A percentile compares a stretch with the other conserved stretches of the same genome.
Conservation (phyloP, 148 eudicot genomes). For the Linanthus parryae region DNA sequence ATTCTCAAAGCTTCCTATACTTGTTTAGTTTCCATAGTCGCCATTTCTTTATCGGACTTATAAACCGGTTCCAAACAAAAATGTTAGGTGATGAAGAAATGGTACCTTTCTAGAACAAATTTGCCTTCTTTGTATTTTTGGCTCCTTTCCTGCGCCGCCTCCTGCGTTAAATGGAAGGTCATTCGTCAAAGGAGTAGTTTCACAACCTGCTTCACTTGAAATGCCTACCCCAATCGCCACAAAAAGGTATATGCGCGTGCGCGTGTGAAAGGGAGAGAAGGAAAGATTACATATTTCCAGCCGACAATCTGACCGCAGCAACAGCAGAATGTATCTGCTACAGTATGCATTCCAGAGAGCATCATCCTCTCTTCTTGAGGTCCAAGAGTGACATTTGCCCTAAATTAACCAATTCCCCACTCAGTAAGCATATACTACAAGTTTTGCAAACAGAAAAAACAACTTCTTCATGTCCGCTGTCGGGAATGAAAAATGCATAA, state of each 20-base stretch:
- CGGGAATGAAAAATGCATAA: background rate
- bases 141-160: slow-evolving; percentile 60
- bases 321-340: slow-evolving; percentile 80
- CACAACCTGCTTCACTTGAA: background rate
- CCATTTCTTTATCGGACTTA: too few species aligned
- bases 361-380: slow-evolving; percentile 61
- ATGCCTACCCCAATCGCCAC: background rate
- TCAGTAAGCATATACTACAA: background rate
- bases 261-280: background rate
- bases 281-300: slow-evolving; percentile 85
- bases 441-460: background rate
- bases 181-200: background rate
- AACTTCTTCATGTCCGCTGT: background rate
- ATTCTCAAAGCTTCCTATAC: too few species aligned
- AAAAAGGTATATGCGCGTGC: background rate
- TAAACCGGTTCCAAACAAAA: background rate
- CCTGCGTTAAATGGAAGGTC: slow-evolving; percentile 28
- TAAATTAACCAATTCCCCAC: slow-evolving; percentile 19
- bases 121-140: slow-evolving; percentile 96
- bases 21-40: too few species aligned
- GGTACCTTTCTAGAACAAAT: slow-evolving; percentile 78
- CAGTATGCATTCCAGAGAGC: slow-evolving; percentile 87
- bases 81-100: background rate
- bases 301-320: slow-evolving; percentile 85
- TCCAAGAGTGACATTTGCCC: slow-evolving; percentile 60